Evolutionary conservation across 495 filamentous ascomycete genomes (phyloP).

Genomic region (Aspergillus cavernicola): DNA sequence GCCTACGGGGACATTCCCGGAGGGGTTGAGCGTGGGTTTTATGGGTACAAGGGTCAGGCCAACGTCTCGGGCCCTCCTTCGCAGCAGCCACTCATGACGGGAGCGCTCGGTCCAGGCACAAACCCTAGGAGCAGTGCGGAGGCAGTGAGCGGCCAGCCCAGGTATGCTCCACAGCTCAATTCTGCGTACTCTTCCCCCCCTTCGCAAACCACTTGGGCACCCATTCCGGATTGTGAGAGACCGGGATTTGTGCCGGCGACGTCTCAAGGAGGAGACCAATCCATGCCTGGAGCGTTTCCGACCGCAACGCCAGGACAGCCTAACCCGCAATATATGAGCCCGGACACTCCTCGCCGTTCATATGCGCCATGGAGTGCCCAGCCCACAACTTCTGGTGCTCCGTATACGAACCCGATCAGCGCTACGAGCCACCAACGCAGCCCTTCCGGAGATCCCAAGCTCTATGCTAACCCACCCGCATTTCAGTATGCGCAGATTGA

Average conservation of each 20-base stretch:
- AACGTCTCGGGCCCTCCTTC: constrained; percentile 7
- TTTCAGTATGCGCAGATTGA: constrained; percentile 46
- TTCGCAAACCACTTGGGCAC: constrained; percentile 31
- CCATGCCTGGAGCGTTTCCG: constrained; percentile 43
- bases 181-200: constrained; percentile 18
- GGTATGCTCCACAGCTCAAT: constrained; percentile 40
- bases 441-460: constrained; percentile 23
- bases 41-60: constrained; percentile 14
- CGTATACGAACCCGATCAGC: constrained; percentile 9
- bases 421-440: constrained; percentile 25
- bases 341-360: constrained; percentile 13
- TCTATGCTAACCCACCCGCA: constrained; percentile 32
- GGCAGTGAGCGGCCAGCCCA: constrained; percentile 31
- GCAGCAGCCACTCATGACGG: constrained; percentile 15
- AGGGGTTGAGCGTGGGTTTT: constrained; percentile 12
- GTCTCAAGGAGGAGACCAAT: constrained; percentile 25
- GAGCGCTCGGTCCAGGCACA: constrained; percentile 9
- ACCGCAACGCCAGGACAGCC: constrained; percentile 18
- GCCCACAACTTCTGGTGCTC: constrained; percentile 7
- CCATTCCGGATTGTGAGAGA: constrained; percentile 39
- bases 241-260: constrained; percentile 41
- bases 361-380: constrained; percentile 26
- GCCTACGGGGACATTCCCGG: constrained; percentile 35
- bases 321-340: constrained; percentile 25
- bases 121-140: constrained; percentile 7